Conservation (phyloP, 257 asterid species). For the Solanum peruvianum region DNA sequence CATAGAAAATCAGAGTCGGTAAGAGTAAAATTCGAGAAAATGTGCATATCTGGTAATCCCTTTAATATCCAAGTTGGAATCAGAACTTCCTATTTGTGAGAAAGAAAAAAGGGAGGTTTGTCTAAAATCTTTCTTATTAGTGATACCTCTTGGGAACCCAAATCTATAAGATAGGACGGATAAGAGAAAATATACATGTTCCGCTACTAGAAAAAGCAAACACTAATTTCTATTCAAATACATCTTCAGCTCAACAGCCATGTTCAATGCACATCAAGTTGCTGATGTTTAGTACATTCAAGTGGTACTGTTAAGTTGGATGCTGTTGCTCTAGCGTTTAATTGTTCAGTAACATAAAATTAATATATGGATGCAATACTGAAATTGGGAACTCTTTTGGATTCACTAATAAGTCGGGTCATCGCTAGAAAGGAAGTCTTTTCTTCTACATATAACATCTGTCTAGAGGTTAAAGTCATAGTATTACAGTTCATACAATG, state of each 20-base stretch:
- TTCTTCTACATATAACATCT: background rate
- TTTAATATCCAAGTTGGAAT: background rate
- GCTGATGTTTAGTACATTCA: background rate
- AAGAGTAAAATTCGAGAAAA: background rate
- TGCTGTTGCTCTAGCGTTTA: background rate
- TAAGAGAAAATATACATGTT: background rate
- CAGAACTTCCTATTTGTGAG: background rate
- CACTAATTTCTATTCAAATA: background rate
- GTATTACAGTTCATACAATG: background rate
- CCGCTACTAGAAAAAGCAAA: background rate
- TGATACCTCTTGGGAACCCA: background rate
- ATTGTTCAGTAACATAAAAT: background rate
- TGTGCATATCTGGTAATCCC: background rate
- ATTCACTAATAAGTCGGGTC: background rate
- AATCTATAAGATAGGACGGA: background rate
- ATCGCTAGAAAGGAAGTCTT: background rate
- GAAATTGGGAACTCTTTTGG: background rate
- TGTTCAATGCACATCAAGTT: background rate
- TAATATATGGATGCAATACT: background rate
- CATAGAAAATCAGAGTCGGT: background rate
- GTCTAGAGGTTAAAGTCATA: background rate
- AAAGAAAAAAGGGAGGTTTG: background rate
- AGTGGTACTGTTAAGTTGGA: background rate
- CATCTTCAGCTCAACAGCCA: background rate
- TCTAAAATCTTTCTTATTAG: background rate